Evolutionary conservation across 1,284 basidiomycete genomes (phyloP).

Genomic region (Exobasidium rhododendri): DNA sequence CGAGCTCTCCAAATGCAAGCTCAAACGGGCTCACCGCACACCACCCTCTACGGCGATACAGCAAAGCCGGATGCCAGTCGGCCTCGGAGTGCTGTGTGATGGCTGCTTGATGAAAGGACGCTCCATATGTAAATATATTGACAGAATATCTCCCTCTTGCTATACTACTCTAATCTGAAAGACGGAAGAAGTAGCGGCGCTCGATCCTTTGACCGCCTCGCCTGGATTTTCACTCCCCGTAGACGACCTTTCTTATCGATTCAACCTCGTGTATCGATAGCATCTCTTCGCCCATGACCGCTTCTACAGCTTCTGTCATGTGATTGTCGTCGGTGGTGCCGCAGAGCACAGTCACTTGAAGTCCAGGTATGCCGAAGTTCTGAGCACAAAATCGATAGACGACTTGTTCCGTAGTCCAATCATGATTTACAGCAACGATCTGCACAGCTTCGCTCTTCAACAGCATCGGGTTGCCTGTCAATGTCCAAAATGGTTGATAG

Average conservation of each 20-base stretch:
- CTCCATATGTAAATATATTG: too few relatives aligned
- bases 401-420: constrained; percentile 38
- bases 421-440: constrained; percentile 21
- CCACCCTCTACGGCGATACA: too few relatives aligned
- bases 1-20: not conserved
- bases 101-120: too few relatives aligned
- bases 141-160: too few relatives aligned
- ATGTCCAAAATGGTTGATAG: constrained; percentile 52
- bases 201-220: too few relatives aligned
- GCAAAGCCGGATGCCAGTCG: too few relatives aligned
- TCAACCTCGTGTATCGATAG: constrained; percentile 21
- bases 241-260: constrained; percentile 34
- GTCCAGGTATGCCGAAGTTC: constrained; percentile 39
- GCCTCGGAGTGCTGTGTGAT: too few relatives aligned
- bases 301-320: constrained; percentile 42
- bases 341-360: constrained; percentile 35
- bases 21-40: not conserved
- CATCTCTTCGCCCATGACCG: constrained; percentile 24
- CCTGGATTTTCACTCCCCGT: constrained; percentile 47
- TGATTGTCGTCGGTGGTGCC: constrained; percentile 40
- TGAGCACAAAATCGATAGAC: constrained; percentile 41
- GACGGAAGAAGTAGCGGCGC: too few relatives aligned
- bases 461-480: constrained; percentile 45
- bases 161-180: too few relatives aligned
- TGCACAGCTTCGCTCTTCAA: constrained; percentile 29